phyloP scores from a whole-genome alignment of 139 green algal species.

The Monoraphidium neglectum region DNA sequence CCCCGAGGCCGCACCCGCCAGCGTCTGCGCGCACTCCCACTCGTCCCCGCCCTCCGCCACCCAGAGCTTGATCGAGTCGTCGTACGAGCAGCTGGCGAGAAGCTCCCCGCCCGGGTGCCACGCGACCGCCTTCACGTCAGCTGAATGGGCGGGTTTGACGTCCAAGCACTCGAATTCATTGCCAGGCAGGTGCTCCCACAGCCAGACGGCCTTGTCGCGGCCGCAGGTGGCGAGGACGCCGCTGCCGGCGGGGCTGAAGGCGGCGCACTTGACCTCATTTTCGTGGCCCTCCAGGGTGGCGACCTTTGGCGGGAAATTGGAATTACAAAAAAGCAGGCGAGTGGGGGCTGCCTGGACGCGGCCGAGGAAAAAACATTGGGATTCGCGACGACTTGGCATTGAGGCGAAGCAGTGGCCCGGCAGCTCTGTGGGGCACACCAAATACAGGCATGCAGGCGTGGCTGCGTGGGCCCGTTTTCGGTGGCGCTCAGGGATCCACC shows the following conservation, averaged over 20 bases:
- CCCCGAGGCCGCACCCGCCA: conserved; percentile 52
- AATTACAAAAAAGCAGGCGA: too few species aligned
- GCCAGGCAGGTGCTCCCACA: conserved; percentile 88
- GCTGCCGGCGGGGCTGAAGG: conserved; percentile 84
- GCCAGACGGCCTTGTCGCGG: conserved; percentile 94
- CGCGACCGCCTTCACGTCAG: conserved; percentile 92
- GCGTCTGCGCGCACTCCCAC: conserved; percentile 83
- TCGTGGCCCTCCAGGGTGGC: conserved; percentile 92
- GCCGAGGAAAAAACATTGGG: not conserved
- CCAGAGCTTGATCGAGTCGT: conserved; percentile 95
- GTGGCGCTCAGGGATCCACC: too few species aligned
- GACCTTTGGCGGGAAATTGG: too few species aligned
- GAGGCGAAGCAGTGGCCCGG: not conserved
- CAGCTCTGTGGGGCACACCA: not conserved
- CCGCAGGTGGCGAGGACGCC: conserved; percentile 90
- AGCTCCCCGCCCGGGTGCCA: conserved; percentile 91
- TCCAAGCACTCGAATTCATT: conserved; percentile 96
- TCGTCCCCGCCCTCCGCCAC: conserved; percentile 74
- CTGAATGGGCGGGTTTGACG: conserved; percentile 88
- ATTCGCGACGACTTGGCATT: not conserved
- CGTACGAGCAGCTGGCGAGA: conserved; percentile 88
- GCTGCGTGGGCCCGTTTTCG: too few species aligned
- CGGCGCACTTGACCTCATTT: conserved; percentile 94
- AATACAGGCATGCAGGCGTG: not conserved
- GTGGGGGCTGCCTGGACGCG: not conserved